These are phyloP conservation scores for Apocynum venetum DNA, from an alignment of 257 asterid genomes.

Conservation along the genomic window DNA sequence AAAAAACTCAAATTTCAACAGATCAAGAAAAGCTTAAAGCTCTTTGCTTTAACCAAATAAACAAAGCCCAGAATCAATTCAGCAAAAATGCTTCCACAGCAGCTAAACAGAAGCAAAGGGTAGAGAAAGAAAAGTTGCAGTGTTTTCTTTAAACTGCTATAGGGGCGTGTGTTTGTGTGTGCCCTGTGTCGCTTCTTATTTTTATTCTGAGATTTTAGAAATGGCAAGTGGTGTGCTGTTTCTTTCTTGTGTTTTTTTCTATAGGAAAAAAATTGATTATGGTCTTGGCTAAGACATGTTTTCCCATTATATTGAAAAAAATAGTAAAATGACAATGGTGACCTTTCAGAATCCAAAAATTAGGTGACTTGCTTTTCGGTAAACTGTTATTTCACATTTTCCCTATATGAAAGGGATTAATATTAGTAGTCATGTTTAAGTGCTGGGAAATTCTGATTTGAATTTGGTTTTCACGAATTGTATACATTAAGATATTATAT, in stretches of 20 bases:
- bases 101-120: constrained; percentile 10
- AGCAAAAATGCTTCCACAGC: constrained; percentile 26
- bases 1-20: constrained; percentile 1
- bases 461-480: too few species aligned
- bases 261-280: neutral
- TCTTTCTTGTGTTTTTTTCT: neutral
- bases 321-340: too few species aligned
- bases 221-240: constrained; percentile 14
- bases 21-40: constrained; percentile 11
- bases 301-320: neutral
- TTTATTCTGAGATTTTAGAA: neutral
- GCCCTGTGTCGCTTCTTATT: neutral
- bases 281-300: neutral
- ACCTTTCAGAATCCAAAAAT: neutral
- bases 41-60: neutral
- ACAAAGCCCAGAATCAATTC: constrained; percentile 14
- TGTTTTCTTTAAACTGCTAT: neutral
- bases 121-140: neutral
- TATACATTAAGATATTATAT: too few species aligned
- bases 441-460: too few species aligned
- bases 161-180: neutral
- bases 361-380: neutral
- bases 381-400: neutral
- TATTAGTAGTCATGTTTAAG: too few species aligned
- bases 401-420: too few species aligned